These are phyloP conservation scores for Elsinoe perseae DNA, from an alignment of 2,329 filamentous ascomycete species.

Conservation along the genomic window DNA sequence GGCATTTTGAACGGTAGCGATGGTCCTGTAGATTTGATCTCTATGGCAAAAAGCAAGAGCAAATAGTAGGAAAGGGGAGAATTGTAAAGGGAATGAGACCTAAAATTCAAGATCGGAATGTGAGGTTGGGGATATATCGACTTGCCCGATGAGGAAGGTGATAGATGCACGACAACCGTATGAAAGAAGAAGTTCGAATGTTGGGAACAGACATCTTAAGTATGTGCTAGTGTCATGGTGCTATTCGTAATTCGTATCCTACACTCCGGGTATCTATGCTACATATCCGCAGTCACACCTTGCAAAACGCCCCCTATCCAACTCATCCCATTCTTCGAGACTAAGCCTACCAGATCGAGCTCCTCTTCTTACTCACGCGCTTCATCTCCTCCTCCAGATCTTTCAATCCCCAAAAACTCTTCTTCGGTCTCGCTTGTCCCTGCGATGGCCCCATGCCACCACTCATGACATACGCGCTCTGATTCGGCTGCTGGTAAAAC, in stretches of 20 bases:
- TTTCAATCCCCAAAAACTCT: slow-evolving; percentile 32
- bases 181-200: neutral
- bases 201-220: neutral
- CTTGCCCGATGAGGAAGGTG: neutral
- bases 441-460: slow-evolving; percentile 19
- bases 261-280: slow-evolving; percentile 8
- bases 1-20: neutral
- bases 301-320: neutral
- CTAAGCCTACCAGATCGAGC: slow-evolving; percentile 19
- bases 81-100: neutral
- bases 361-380: slow-evolving; percentile 21
- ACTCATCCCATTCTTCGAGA: neutral
- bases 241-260: neutral
- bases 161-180: neutral
- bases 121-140: slow-evolving; percentile 6
- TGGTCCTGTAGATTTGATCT: neutral
- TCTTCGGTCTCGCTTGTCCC: slow-evolving; percentile 27
- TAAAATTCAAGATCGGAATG: neutral
- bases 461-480: slow-evolving; percentile 25
- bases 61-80: neutral
- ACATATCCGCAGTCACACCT: neutral
- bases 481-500: slow-evolving; percentile 25
- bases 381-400: slow-evolving; percentile 26
- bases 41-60: neutral
- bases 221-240: too few relatives aligned